Conservation (phyloP, 345 rosid species). For the Xanthoceras sorbifolium region DNA sequence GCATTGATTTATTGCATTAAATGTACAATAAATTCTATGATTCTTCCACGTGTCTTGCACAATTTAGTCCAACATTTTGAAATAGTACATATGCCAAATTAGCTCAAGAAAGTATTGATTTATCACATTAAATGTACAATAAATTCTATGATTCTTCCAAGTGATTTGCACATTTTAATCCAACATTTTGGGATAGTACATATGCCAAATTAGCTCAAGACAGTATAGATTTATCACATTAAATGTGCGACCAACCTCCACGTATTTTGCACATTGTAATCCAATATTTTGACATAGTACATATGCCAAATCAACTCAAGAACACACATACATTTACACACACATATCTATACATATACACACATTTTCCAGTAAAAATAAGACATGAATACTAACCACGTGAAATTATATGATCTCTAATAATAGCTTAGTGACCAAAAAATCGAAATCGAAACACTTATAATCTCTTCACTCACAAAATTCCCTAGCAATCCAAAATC, state of each 20-base stretch:
- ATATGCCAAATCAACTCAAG: not conserved
- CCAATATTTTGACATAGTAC: no score
- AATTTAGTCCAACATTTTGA: not conserved
- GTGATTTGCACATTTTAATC: not conserved
- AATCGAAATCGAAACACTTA: not conserved
- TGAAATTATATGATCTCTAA: not conserved
- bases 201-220: not conserved
- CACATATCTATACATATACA: not conserved
- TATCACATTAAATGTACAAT: not conserved
- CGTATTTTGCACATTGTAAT: no score
- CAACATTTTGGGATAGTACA: no score
- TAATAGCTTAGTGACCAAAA: not conserved
- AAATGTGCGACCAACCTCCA: not conserved
- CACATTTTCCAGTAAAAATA: not conserved
- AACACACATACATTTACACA: not conserved
- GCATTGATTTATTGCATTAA: not conserved
- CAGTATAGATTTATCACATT: not conserved
- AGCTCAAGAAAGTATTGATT: not conserved
- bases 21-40: not conserved
- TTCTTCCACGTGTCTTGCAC: not conserved
- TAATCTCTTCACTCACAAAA: not conserved
- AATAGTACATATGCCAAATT: not conserved
- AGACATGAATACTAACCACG: not conserved
- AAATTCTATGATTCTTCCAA: not conserved
- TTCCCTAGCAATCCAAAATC: not conserved